A percentile compares a stretch with the other conserved stretches of the same genome.
Conservation (phyloP, 1,139 yeast species). For the Protomyces lactucae-debilis region DNA sequence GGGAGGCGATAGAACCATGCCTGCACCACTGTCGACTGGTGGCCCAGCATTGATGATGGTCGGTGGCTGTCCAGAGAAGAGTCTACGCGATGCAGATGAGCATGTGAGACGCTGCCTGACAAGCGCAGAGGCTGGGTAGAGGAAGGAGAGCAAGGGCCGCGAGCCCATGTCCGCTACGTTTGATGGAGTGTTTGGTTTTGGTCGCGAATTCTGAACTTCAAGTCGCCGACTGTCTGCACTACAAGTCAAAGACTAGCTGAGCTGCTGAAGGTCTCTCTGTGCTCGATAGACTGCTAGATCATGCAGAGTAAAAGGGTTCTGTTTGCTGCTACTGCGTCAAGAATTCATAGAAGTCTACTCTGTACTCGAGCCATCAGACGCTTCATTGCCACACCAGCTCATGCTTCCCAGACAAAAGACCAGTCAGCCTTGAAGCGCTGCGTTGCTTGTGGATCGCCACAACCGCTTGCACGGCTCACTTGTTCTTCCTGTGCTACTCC, state of each 20-base stretch:
- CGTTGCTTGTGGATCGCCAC: not conserved
- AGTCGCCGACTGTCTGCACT: not conserved
- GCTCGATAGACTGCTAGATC: too few species aligned
- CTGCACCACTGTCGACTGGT: not conserved
- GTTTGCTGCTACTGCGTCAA: too few species aligned
- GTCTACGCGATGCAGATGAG: not conserved
- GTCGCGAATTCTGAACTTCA: not conserved
- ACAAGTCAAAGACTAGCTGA: too few species aligned
- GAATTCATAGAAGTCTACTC: too few species aligned
- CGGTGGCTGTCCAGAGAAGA: not conserved
- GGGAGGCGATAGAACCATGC: not conserved
- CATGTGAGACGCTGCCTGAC: not conserved
- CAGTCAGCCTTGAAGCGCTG: not conserved
- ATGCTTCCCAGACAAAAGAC: not conserved
- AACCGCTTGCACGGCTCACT: not conserved
- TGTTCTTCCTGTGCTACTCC: constrained; percentile 13
- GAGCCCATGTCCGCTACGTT: not conserved
- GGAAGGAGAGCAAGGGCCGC: not conserved
- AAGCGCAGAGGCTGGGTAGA: not conserved
- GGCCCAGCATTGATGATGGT: not conserved
- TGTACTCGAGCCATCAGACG: not conserved
- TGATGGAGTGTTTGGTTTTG: not conserved
- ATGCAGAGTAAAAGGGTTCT: too few species aligned
- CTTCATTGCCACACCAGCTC: not conserved
- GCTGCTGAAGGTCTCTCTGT: too few species aligned